Base-by-base conservation (phyloP, 2,329 filamentous ascomycete species). In the Cytospora paraplurivora region DNA sequence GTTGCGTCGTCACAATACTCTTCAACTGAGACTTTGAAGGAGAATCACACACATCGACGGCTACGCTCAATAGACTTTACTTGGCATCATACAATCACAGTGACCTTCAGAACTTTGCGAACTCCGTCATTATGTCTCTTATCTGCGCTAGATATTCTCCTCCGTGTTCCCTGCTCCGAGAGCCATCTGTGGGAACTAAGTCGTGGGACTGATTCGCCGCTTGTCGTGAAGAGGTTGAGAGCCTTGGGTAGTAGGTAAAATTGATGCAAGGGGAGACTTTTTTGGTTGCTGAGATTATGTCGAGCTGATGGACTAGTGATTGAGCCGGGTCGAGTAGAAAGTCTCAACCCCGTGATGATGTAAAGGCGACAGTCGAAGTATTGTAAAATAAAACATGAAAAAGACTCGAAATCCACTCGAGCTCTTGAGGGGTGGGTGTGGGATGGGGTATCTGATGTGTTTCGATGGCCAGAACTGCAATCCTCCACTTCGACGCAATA, bases 371-470 rank as follows among this genome's bases (percentile, higher is more conserved):
- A 61, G 57, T 63, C 38, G 35, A 56, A 53, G 61, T 51, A 34
- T 38, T 41, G 64, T 38, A 34, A 63, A 63, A 35, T 47, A 61
- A 12, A 52, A 44, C 44, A 61, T 19, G 13, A 54, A 51, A 49
- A 35, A 34, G 54, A 59, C 57, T 56, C 64, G 57, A 44, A 56
- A 49, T 19, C 21, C 41, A 27, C 41, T 66, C 64, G 62, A 66
- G 62, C 35, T 41, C 27, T 37, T 33, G 49, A 38, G 10, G 17
- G 58, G 58, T 27, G 27, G 27, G 27, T 27, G 27, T 27, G 47
- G 57, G 57, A 58, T 34, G 54, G 64, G 64, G 64, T 66, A 66
- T 66, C 64, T 66, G 64, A 66, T 60, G 47, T 64, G 64, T 63
- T 63, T 56, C 56, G 62, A 66, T 58, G 57, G 62, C 62, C 64